These are phyloP conservation scores for Eucalyptus paniculata DNA, from an alignment of 345 rosid genomes.

Conservation along the genomic window DNA sequence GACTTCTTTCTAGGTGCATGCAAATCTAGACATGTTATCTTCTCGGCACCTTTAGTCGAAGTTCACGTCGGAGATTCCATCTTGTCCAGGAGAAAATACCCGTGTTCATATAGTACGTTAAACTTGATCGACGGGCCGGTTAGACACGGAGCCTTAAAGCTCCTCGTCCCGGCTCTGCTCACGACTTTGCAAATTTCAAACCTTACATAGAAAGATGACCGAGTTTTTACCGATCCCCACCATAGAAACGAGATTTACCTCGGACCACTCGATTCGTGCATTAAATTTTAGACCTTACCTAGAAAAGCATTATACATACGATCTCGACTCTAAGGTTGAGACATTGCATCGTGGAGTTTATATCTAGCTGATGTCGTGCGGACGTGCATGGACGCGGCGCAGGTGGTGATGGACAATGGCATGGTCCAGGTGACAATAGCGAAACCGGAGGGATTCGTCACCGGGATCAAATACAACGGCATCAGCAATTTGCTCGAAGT, in stretches of 20 bases:
- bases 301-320: neutral
- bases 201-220: neutral
- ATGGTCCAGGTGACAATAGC: conserved; percentile 24
- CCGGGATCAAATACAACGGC: conserved; percentile 27
- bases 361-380: neutral
- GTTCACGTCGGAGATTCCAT: neutral
- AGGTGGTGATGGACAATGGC: conserved; percentile 52
- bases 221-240: neutral
- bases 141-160: neutral
- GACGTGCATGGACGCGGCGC: neutral
- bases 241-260: neutral
- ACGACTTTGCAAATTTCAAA: neutral
- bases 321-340: neutral
- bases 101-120: neutral
- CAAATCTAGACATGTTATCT: neutral
- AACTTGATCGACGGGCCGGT: neutral
- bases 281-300: neutral
- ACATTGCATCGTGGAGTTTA: neutral
- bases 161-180: no score
- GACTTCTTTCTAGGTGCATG: neutral
- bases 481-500: conserved; percentile 39
- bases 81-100: neutral
- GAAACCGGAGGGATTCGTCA: conserved; percentile 36
- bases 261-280: neutral
- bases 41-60: neutral